Evolutionary conservation across 768 basidiomycete species (phyloP), one percentile per base, ranked within the genome.

Genomic region (Boletus insuetus): DNA sequence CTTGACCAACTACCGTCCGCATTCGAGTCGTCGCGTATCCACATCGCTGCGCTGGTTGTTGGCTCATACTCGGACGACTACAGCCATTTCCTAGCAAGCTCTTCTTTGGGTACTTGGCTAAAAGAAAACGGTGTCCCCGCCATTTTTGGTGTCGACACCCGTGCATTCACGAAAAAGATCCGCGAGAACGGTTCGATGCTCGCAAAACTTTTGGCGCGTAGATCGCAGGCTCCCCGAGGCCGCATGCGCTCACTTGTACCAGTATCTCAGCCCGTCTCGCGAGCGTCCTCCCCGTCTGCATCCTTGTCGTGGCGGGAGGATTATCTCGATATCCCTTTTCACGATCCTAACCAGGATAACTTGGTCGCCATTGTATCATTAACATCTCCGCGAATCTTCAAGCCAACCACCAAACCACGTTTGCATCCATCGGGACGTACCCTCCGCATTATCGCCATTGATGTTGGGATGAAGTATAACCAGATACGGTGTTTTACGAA

Each of bases 401-500:
- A 78, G 61, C 85, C 90, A 19, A 78, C 78, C 10, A 70, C 70
- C 37, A 67, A 67, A n/a, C 77, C 83, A 22, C 82, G 76, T 50
- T 69, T 83, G 34, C 91, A 97, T 67, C 89, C 91, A 3, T 86
- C 84, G 1, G 91, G 90, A 31, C 84, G 94, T 47, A 74, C 83
- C 1, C 69, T 98, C 31, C 89, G 97, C 56, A 82, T 99, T 29
- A 67, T 99, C 16, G 94, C 93, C 6, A 75, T 98, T 55, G 97
- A 99, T 69, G 96, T 98, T 48, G 97, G 97, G n/a, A 98, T 98
- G 92, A 99, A 99, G 74, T 97, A 91, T 78, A 98, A 98, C 73
- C 97, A 99, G 73, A 94, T 98, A 63, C 83, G 97, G 34, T 99
- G 97, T 77, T 98, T 99, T 75, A 84, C 83, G 41, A 79, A 84